Evolutionary conservation across 345 rosid species (phyloP).

Genomic region (Eucalyptus sp.): DNA sequence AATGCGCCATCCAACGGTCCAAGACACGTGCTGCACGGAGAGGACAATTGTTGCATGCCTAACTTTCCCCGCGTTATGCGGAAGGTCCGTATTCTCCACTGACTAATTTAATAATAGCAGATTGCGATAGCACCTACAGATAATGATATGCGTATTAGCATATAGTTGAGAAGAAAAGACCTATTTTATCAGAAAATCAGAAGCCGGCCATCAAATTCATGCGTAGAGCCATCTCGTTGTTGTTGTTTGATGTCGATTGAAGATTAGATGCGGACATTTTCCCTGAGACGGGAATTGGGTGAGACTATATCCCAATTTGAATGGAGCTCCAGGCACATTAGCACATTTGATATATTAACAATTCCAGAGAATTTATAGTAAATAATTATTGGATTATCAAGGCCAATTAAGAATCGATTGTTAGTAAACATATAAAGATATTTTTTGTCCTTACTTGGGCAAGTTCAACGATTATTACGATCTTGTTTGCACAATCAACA

Average conservation of each 20-base stretch:
- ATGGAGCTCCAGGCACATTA: neutral
- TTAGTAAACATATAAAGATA: neutral
- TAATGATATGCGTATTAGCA: neutral
- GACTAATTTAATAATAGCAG: no score
- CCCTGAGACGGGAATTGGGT: fast-evolving
- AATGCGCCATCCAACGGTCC: no score
- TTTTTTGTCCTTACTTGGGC: neutral
- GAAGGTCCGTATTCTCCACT: no score
- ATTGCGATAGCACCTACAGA: neutral
- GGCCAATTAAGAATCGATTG: neutral
- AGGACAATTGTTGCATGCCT: no score
- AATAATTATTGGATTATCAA: neutral
- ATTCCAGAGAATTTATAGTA: fast-evolving
- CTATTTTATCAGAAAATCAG: no score
- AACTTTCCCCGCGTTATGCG: no score
- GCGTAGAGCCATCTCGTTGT: fast-evolving
- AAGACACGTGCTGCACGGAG: no score
- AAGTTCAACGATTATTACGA: fast-evolving
- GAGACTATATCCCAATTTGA: neutral
- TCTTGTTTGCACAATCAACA: neutral
- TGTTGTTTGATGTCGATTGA: no score
- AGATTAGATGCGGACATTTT: fast-evolving
- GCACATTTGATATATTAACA: neutral
- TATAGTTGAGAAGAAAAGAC: no score
- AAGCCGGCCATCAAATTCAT: no score